Base-by-base conservation (phyloP, 1,284 basidiomycete species). In the Cutaneotrichosporon sp. region DNA sequence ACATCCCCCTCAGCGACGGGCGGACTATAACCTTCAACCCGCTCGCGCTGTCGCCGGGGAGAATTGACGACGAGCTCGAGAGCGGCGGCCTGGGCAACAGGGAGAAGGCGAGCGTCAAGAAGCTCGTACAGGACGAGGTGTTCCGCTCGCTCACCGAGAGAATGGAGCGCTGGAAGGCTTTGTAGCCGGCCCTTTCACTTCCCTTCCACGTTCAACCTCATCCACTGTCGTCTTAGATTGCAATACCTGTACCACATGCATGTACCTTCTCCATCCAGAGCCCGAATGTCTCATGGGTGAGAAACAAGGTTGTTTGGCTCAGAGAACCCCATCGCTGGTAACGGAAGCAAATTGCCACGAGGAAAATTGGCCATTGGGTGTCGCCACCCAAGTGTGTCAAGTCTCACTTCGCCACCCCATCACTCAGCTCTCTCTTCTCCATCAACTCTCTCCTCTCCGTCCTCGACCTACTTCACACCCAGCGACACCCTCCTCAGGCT, bases 11-110 rank as follows among this genome's bases (percentile, higher is more conserved):
- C 0, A 64, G 63, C 16, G 73, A 78, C 54, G 76, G 76, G 4
- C 60, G 73, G 20, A 64, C 56, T 1, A 67, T 78, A 29, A 52
- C 50, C 3, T 77, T 77, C 56, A 69, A 78, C 57, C 75, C 77
- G 2, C 53, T 76, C 9, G 50, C 65, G 4, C 56, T 76, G 13
- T 64, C 58, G 14, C 71, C 73, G 2, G 71, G 63, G 3, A 45
- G 68, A 18, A 69, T 78, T 34, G 70, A 76, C 22, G 64, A 56
- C 45, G 75, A 78, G 63, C 62, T 77, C 34, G 66, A 67, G 6
- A 58, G 72, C 33, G 69, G 69, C 16, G 72, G 72, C 4, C 55
- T 76, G 43, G 63, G 54, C 11, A 63, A 62, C 16, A 61, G 66
- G 25, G 74, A 78, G 67, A 66, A 67, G 51, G 25, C 18, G 24